Evolutionary conservation across 768 basidiomycete species (phyloP).

Genomic region (Pleurotus platypus): DNA sequence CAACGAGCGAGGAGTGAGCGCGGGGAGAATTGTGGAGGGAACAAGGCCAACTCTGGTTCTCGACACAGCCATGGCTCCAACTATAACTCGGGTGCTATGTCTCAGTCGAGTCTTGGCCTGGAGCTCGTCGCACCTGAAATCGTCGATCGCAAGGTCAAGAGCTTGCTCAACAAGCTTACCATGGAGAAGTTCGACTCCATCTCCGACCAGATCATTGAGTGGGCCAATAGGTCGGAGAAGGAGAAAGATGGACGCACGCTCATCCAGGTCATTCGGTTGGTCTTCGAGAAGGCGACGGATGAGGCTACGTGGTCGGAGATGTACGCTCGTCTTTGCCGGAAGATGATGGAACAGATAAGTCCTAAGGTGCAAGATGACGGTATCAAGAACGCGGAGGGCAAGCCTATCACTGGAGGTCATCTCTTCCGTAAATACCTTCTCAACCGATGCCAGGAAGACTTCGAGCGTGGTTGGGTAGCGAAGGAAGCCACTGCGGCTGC

Average conservation of each 20-base stretch:
- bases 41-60: slow-evolving; percentile 39
- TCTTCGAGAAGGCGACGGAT: slow-evolving; percentile 97
- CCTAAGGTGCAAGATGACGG: slow-evolving; percentile 85
- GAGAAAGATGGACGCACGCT: slow-evolving; percentile 93
- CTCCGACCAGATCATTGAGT: slow-evolving; percentile 89
- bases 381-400: slow-evolving; percentile 76
- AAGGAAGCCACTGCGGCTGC: slow-evolving; percentile 86
- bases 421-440: slow-evolving; percentile 96
- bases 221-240: slow-evolving; percentile 91
- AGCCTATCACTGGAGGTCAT: slow-evolving; percentile 88
- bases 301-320: slow-evolving; percentile 96
- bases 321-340: slow-evolving; percentile 93
- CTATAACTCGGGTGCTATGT: slow-evolving; percentile 25
- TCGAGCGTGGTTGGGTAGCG: slow-evolving; percentile 91
- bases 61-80: slow-evolving; percentile 35
- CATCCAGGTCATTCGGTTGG: slow-evolving; percentile 92
- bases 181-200: slow-evolving; percentile 97
- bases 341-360: slow-evolving; percentile 94
- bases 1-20: slow-evolving; percentile 78
- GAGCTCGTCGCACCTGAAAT: slow-evolving; percentile 80
- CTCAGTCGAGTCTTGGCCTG: slow-evolving; percentile 24
- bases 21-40: slow-evolving; percentile 61
- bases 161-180: slow-evolving; percentile 90
- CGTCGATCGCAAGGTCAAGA: slow-evolving; percentile 91
- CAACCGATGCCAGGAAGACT: slow-evolving; percentile 96